A percentile compares a stretch with the other conserved stretches of the same genome.
These are phyloP conservation scores for Heritiera littoralis DNA, from an alignment of 345 rosid genomes.

Conservation along the genomic window DNA sequence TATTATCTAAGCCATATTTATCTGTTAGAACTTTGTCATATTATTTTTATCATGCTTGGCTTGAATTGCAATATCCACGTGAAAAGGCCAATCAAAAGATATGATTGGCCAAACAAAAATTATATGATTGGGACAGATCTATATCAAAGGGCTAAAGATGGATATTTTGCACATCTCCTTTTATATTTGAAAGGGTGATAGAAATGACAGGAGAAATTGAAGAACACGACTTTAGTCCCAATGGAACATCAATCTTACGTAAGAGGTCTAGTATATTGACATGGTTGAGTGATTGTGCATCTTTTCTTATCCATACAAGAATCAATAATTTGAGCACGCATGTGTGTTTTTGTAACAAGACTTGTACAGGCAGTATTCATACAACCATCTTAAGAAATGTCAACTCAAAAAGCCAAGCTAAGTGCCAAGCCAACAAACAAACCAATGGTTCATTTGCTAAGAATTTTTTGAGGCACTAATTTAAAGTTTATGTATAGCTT, in stretches of 20 bases:
- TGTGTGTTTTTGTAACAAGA: not conserved
- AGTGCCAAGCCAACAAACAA: not conserved
- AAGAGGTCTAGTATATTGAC: not conserved
- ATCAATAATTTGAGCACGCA: not conserved
- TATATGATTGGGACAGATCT: not conserved
- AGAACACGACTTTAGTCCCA: constrained; percentile 17
- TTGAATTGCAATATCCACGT: constrained; percentile 12
- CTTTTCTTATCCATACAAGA: constrained; percentile 1
- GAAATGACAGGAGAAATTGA: not conserved
- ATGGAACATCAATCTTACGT: constrained; percentile 9
- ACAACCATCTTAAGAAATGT: not conserved
- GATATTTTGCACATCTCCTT: not conserved
- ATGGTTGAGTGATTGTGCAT: constrained; percentile 11
- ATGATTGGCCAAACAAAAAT: not conserved
- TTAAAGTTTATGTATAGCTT: not conserved
- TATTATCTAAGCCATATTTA: not conserved
- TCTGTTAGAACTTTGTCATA: not conserved
- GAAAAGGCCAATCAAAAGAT: not conserved
- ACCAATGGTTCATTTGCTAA: constrained; percentile 10
- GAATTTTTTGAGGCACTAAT: not conserved
- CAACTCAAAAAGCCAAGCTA: constrained; percentile 7
- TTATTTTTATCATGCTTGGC: constrained; percentile 12
- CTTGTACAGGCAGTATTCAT: constrained; percentile 4
- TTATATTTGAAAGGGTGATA: not conserved
- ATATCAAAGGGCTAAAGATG: not conserved